Evolutionary conservation across 768 basidiomycete species (phyloP), one percentile per base, ranked within the genome.

Genomic region (Agaricus blazei): DNA sequence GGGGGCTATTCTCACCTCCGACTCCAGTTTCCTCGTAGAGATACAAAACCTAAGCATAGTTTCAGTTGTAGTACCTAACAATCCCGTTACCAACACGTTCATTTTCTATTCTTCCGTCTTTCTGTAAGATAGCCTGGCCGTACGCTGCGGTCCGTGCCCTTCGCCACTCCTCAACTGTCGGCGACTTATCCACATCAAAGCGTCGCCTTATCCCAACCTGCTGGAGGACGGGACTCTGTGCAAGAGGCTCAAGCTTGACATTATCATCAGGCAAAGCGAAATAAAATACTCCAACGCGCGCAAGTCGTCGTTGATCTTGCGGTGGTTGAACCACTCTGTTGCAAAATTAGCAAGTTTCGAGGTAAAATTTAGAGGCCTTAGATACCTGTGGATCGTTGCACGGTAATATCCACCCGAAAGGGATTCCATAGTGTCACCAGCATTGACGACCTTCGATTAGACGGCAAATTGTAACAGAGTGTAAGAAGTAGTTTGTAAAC

Each of bases 361-460:
- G 19, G 19, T 42, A 12, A 28, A 24, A 8, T 4, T 23, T n/a
- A 3, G 19, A 31, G 41, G 29, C n/a, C 12, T 24, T 31, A 9
- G 2, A 36, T 54, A 66, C 67, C 72, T 62, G 60, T 85, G 84
- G 48, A 84, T 77, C 1, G 83, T 84, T 11, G 76, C 78, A 31
- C 73, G 75, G 66, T 84, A 84, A 59, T 71, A 83, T 1, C 82
- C 82, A 1, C 84, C 82, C 1, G 80, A 82, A 23, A 85, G 71
- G 61, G 84, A 81, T 51, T 84, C 78, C 59, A 87, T 63, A 0
- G 75, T 75, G 56, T 85, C 84, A 3, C 83, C 84, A 0, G 79
- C 73, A 50, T 85, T 85, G 47, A 87, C 72, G 8, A 83, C 75
- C 84, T 84, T 42, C 4, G 9, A 47, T 14, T 19, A 19, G 19